phyloP scores from a whole-genome alignment of 257 asterid species.

The Linderniella brevidens region DNA sequence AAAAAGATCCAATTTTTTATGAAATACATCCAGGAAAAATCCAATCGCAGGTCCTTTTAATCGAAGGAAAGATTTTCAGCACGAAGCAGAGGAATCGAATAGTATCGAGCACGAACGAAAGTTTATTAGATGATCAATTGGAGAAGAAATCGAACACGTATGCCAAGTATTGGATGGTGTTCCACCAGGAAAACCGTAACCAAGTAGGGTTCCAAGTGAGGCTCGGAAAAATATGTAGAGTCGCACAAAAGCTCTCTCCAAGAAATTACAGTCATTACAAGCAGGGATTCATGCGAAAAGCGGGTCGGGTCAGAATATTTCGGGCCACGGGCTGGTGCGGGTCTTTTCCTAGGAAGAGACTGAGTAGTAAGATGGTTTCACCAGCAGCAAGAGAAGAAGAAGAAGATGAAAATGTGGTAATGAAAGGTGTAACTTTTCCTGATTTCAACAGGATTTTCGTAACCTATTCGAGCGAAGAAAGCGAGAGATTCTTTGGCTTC shows the following conservation, averaged over 20 bases:
- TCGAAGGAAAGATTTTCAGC: slow-evolving; percentile 46
- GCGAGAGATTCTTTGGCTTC: slow-evolving; percentile 69
- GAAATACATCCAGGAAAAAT: slow-evolving; percentile 2
- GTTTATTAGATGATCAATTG: slow-evolving; percentile 2
- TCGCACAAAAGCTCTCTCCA: slow-evolving; percentile 28
- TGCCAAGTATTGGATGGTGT: slow-evolving; percentile 65
- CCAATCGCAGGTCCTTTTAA: slow-evolving; percentile 27
- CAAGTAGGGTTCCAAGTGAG: slow-evolving; percentile 67
- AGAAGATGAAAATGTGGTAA: slow-evolving; percentile 33
- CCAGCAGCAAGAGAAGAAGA: slow-evolving; percentile 7
- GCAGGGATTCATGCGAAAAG: slow-evolving; percentile 24
- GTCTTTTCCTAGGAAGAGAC: slow-evolving; percentile 23
- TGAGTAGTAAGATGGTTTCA: slow-evolving; percentile 19
- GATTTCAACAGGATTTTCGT: slow-evolving; percentile 55
- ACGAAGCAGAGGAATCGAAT: slow-evolving; percentile 15
- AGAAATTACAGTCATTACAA: slow-evolving; percentile 24
- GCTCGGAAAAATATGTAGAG: slow-evolving; percentile 28
- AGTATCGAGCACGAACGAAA: slow-evolving; percentile 7
- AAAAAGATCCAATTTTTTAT: slow-evolving; percentile 14
- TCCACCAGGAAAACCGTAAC: slow-evolving; percentile 49
- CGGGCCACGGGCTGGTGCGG: slow-evolving; percentile 25
- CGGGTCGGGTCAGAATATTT: slow-evolving; percentile 27
- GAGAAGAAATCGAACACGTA: slow-evolving; percentile 19
- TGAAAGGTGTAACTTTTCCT: slow-evolving; percentile 18
- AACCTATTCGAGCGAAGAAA: slow-evolving; percentile 61